These are phyloP conservation scores for Blumeriella jaapii DNA, from an alignment of 2,329 filamentous ascomycete genomes.

Conservation along the genomic window DNA sequence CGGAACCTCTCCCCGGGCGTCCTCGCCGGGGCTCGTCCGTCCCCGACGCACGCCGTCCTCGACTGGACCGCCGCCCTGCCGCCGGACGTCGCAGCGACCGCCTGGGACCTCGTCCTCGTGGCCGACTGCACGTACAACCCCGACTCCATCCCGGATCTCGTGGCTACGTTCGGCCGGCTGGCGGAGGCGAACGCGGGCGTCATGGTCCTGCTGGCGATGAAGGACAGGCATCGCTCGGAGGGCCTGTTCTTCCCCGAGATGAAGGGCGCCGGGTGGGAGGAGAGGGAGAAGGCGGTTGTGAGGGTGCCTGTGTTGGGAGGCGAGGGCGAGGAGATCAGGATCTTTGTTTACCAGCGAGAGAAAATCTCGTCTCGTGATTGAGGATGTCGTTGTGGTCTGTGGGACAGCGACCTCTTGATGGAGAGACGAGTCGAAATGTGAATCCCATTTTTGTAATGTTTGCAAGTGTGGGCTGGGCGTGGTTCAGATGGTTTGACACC, in stretches of 20 bases:
- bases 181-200: slow-evolving; percentile 7
- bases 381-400: no score
- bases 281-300: slow-evolving; percentile 14
- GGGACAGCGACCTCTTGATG: no score
- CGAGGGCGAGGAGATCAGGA: slow-evolving; percentile 22
- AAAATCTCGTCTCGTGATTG: no score
- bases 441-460: no score
- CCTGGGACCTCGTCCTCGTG: slow-evolving; percentile 49
- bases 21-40: slow-evolving; percentile 23
- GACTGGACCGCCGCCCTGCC: slow-evolving; percentile 49
- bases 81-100: slow-evolving; percentile 21
- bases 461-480: no score
- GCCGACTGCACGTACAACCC: slow-evolving; percentile 66
- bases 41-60: slow-evolving; percentile 35
- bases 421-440: no score
- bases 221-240: slow-evolving; percentile 56
- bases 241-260: slow-evolving; percentile 54
- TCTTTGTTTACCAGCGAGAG: slow-evolving; percentile 25
- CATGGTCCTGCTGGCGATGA: slow-evolving; percentile 47
- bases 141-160: slow-evolving; percentile 52
- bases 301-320: slow-evolving; percentile 18
- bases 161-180: slow-evolving; percentile 37
- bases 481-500: no score
- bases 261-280: slow-evolving; percentile 21
- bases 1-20: slow-evolving; percentile 32